A percentile compares a stretch with the other conserved stretches of the same genome.
These are phyloP conservation scores for Stentor coeruleus DNA, from an alignment of 73 alveolate species.

Conservation along the genomic window DNA sequence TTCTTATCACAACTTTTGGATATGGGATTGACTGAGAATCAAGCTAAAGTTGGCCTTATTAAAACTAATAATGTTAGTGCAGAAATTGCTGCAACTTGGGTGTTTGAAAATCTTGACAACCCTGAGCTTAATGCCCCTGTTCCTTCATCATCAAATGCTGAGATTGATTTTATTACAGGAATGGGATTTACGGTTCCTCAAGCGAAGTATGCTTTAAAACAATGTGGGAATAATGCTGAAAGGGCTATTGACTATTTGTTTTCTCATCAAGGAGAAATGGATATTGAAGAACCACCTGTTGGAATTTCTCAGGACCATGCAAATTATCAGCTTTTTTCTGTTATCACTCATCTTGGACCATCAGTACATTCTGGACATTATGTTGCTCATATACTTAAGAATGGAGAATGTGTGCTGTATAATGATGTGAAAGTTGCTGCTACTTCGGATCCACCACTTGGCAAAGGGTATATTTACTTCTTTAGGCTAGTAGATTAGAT, in stretches of 20 bases:
- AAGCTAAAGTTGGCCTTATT: slow-evolving; percentile 89
- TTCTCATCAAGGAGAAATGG: slow-evolving; percentile 73
- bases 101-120: slow-evolving; percentile 87
- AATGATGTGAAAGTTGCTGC: slow-evolving; percentile 96
- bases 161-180: slow-evolving; percentile 36
- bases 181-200: slow-evolving; percentile 89
- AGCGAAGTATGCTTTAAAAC: slow-evolving; percentile 69
- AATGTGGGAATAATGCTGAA: slow-evolving; percentile 73
- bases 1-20: slow-evolving; percentile 62
- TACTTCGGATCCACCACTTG: slow-evolving; percentile 90
- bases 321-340: background rate
- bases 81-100: slow-evolving; percentile 79
- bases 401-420: slow-evolving; percentile 88
- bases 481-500: slow-evolving; percentile 38
- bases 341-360: slow-evolving; percentile 62
- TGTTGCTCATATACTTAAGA: slow-evolving; percentile 88
- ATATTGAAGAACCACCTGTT: slow-evolving; percentile 30
- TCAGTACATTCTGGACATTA: slow-evolving; percentile 97
- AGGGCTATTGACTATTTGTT: slow-evolving; percentile 89
- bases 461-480: slow-evolving; percentile 94
- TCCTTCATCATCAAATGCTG: slow-evolving; percentile 57
- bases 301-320: slow-evolving; percentile 15
- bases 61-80: slow-evolving; percentile 72
- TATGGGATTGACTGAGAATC: slow-evolving; percentile 92
- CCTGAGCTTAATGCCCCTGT: slow-evolving; percentile 73